Base-by-base conservation (phyloP, 371 early-diverging fungal species). In the Mortierella sp. region DNA sequence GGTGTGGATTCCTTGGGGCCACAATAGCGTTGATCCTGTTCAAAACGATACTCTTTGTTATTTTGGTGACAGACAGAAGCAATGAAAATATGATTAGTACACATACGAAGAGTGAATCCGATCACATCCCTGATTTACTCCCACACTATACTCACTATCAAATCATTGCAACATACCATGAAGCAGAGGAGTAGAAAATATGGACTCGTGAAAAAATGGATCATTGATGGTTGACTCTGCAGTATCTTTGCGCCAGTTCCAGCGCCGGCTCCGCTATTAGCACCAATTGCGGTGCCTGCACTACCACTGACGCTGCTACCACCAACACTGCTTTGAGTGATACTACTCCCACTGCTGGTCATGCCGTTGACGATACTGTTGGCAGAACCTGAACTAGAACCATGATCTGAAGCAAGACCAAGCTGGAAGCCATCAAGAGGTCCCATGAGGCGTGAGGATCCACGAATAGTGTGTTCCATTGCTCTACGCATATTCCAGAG, bases 11-110 rank as follows among this genome's bases (percentile, higher is more conserved):
- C 63, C 80, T 64, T n/a, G 84, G 84, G 2, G 76, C 73, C 2
- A 83, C 84, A 41, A 83, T 83, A 22, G 84, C 84, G 70, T 83
- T 78, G 62, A 83, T 79, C 62, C 84, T 72, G 62, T 83, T 83
- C 70, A 83, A 36, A 24, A 79, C 76, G 40, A 83, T 74, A 48
- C 72, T 76, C 84, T 83, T 28, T 55, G 28, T 55, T n/a, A 21
- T 52, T 52, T 24, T 52, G 24, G 2, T 45, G 38, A 61, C 24
- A 15, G 4, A 53, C 38, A 47, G 8, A 41, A 28, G 28, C 28
- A 28, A 28, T 28, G 28, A 28, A 28, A 22, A 38, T 16, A 21
- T 5, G 41, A 7, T 24, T 32, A 22, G 33, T 22, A 11, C n/a
- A 22, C 47, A 0, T 11, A 59, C 48, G 52, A 62, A 48, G 52